Percentiles rank a stretch among this genome's conserved stretches.
Conservation (phyloP, 2,329 filamentous ascomycete genomes). For the Ascochyta koolunga region DNA sequence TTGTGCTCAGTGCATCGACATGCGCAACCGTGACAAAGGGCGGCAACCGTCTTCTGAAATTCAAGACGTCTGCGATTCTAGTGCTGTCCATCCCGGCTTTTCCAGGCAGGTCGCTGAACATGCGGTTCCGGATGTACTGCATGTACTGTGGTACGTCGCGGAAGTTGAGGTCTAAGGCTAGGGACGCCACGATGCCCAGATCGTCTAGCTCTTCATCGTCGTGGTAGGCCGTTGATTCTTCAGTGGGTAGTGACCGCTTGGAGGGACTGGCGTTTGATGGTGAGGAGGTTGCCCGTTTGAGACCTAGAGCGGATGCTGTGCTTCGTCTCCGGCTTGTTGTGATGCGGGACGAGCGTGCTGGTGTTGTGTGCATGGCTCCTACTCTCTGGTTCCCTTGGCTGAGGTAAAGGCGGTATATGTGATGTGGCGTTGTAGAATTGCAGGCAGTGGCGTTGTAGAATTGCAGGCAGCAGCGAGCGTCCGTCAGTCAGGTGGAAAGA, state of each 20-base stretch:
- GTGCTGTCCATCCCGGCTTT: slow-evolving; percentile 67
- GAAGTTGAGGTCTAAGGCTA: slow-evolving; percentile 63
- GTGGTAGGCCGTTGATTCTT: slow-evolving; percentile 32
- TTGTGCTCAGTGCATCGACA: slow-evolving; percentile 66
- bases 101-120: slow-evolving; percentile 69
- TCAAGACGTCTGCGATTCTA: slow-evolving; percentile 67
- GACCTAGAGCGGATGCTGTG: slow-evolving; percentile 31
- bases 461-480: background rate
- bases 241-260: slow-evolving; percentile 40
- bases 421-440: too few relatives aligned
- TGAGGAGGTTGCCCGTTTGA: slow-evolving; percentile 44
- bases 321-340: slow-evolving; percentile 33
- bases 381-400: background rate
- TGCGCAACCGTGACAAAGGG: slow-evolving; percentile 71
- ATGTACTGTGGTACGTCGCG: slow-evolving; percentile 69
- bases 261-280: slow-evolving; percentile 46
- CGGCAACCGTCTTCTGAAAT: slow-evolving; percentile 65
- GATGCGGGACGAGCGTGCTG: slow-evolving; percentile 41
- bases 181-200: slow-evolving; percentile 60
- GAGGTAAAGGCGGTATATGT: background rate
- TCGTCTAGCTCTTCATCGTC: slow-evolving; percentile 62
- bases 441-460: background rate
- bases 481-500: slow-evolving; percentile 4
- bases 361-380: slow-evolving; percentile 35
- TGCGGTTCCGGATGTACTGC: slow-evolving; percentile 63